Percentiles rank a stretch among this genome's conserved stretches.
These are phyloP conservation scores for Solanum hybrid DNA, from an alignment of 305 asterid species.

Conservation along the genomic window DNA sequence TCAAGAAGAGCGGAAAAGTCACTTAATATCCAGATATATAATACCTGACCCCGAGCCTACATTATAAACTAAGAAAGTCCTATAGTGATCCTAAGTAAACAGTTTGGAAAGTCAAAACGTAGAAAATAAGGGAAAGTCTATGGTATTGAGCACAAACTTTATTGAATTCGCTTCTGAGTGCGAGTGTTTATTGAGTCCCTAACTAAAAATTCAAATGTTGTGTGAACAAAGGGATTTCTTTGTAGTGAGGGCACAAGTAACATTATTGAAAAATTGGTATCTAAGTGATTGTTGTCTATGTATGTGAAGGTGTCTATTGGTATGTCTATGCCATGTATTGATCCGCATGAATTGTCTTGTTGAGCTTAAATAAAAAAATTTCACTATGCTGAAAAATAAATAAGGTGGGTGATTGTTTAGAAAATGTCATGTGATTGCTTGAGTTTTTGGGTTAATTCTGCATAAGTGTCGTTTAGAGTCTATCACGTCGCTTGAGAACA, in stretches of 20 bases:
- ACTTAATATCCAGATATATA: neutral
- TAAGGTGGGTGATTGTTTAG: too few relatives aligned
- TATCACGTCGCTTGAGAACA: too few relatives aligned
- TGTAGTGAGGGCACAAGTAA: neutral
- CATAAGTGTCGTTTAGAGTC: too few relatives aligned
- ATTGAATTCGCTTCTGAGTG: too few relatives aligned
- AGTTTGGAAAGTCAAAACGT: neutral
- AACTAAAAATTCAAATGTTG: too few relatives aligned
- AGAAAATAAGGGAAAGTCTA: neutral
- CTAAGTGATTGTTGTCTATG: neutral
- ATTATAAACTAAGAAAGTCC: neutral
- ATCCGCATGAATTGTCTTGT: neutral
- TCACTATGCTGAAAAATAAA: too few relatives aligned
- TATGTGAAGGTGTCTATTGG: neutral
- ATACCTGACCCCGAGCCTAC: neutral
- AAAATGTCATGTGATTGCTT: too few relatives aligned
- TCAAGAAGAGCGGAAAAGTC: neutral
- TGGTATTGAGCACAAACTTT: neutral
- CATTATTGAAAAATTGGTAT: neutral
- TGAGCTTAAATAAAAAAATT: too few relatives aligned
- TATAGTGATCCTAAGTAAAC: neutral
- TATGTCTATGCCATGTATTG: neutral
- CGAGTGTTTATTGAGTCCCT: too few relatives aligned
- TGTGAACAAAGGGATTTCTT: too few relatives aligned
- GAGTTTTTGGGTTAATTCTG: too few relatives aligned